Conservation (phyloP, 1,284 basidiomycete genomes). For the Tilletia horrida region DNA sequence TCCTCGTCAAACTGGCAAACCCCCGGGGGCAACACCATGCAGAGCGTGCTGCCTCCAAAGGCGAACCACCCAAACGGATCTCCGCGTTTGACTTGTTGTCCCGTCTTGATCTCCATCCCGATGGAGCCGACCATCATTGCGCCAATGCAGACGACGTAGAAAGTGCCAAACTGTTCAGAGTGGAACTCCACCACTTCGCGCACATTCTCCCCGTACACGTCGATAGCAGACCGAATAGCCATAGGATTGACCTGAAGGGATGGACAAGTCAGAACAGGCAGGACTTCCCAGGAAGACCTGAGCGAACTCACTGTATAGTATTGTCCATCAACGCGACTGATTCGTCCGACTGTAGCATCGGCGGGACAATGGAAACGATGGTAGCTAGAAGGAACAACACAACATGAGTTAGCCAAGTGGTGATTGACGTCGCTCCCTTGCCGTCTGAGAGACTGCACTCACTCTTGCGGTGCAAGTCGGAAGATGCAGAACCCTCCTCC, state of each 20-base stretch:
- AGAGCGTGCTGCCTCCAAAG: conserved; percentile 45
- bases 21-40: conserved; percentile 30
- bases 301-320: conserved; percentile 33
- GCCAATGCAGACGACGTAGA: conserved; percentile 45
- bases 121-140: conserved; percentile 66
- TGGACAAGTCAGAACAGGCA: neutral
- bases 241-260: conserved; percentile 63
- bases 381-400: too few species aligned
- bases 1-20: conserved; percentile 68
- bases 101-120: conserved; percentile 76
- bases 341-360: conserved; percentile 65
- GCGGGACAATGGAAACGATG: conserved; percentile 94
- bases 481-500: conserved; percentile 73
- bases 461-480: conserved; percentile 72
- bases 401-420: too few species aligned
- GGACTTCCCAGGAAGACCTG: conserved; percentile 19
- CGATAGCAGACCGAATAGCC: conserved; percentile 72
- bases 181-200: conserved; percentile 58
- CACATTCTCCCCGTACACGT: conserved; percentile 90
- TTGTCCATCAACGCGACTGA: conserved; percentile 58
- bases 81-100: conserved; percentile 72
- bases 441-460: too few species aligned
- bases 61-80: conserved; percentile 73
- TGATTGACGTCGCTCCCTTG: too few species aligned
- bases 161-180: conserved; percentile 41